A percentile compares a stretch with the other conserved stretches of the same genome.
Conservation (phyloP, 108 stramenopile genomes). For the Epipyxis sp. region DNA sequence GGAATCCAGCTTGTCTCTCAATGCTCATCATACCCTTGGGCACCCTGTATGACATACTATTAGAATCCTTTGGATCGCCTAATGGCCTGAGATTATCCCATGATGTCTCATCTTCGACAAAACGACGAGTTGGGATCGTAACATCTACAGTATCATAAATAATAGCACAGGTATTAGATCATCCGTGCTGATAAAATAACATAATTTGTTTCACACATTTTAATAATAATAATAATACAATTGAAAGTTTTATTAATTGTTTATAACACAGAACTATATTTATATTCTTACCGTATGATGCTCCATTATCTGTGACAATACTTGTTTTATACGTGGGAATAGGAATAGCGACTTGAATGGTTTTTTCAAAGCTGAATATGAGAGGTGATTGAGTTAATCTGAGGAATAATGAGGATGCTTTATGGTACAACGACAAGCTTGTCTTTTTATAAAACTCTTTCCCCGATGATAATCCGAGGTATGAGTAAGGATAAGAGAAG, state of each 20-base stretch:
- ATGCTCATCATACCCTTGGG: neutral
- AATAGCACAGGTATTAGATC: too few relatives aligned
- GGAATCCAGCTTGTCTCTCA: neutral
- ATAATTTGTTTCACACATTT: neutral
- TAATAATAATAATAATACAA: neutral
- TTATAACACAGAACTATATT: too few relatives aligned
- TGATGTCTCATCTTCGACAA: neutral
- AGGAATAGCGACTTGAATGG: neutral
- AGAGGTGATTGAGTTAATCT: neutral
- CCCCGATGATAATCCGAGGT: neutral
- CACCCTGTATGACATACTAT: slow-evolving; percentile 19
- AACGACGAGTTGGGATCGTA: too few relatives aligned
- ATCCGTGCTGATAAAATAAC: neutral
- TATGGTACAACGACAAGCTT: neutral
- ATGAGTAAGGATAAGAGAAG: neutral
- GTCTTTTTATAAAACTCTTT: neutral
- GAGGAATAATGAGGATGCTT: neutral
- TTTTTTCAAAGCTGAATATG: neutral
- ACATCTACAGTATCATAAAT: too few relatives aligned
- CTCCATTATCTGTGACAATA: neutral
- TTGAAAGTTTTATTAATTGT: too few relatives aligned
- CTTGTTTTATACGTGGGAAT: neutral
- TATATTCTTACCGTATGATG: neutral
- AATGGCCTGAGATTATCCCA: neutral
- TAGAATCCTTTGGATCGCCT: neutral